Evolutionary conservation across 2,329 filamentous ascomycete species (phyloP), one percentile per base, ranked within the genome.

Genomic region (Trichothecium roseum): DNA sequence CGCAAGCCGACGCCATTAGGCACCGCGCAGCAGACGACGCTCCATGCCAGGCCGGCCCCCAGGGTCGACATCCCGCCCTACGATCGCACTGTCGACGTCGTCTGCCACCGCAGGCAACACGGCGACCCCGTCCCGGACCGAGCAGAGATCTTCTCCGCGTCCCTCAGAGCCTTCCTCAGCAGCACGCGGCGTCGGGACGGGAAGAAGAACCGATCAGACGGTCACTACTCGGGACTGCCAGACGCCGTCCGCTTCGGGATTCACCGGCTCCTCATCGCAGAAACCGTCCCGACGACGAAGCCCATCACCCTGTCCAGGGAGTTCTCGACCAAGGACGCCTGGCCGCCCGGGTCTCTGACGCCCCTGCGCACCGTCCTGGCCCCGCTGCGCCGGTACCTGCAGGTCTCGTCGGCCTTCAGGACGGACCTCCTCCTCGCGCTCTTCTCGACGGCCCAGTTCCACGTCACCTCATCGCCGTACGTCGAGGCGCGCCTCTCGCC

Each of bases 381-480:
- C 0, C 42, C 45, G 2, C 33, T 62, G 5, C 26, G 36, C 1
- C 18, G 40, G 0, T 60, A 53, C 27, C 35, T 56, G 0, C 34
- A 38, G n/a, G 53, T 56, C 6, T 60, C 51, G 9, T 57, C 55
- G 16, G 49, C 40, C 4, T 52, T 66, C 37, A 52, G 56, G 6
- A 52, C 56, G 4, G 59, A 64, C 27, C 17, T 64, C 1, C 44
- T 65, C 20, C 40, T 58, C 3, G 37, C 55, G 0, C 42, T 66
- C 3, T 51, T 66, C 6, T 47, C 52, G 16, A 44, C 44, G 3
- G 46, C 53, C 14, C 47, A 42, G 8, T 60, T 67, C 17, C 63
- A 67, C 37, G 47, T 56, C 16, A 52, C 57, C 1, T 53, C 57
- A 14, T 60, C 60, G 1, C 60, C 62, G 1, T 61, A 54, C 30